Evolutionary conservation across 2,329 filamentous ascomycete species (phyloP), one percentile per base, ranked within the genome.

Genomic region (Penicillium sp.): DNA sequence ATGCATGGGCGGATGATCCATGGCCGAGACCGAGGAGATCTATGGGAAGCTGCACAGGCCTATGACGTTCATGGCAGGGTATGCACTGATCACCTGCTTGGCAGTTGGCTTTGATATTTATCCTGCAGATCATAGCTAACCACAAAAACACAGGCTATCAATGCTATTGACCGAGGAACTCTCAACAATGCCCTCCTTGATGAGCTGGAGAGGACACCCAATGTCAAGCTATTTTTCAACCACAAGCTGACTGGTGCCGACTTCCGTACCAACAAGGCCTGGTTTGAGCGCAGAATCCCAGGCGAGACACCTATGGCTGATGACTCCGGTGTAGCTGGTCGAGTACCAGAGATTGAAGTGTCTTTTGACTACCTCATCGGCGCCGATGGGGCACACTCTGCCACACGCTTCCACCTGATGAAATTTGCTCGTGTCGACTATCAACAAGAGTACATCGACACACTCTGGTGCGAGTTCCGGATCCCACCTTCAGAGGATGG

Each of bases 1-100:
- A 97, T 99, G 91, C 81, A 88, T 70, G 94, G 92, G 11, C 90
- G 94, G 26, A 99, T 99, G 94, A 95, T 99, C 59, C 94, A 99
- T 69, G 85, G 90, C 32, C 80, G 78, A 64, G 78, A 79, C 18
- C 78, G 82, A 8, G 90, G 90, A 4, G 74, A 84, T 23, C 74
- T 95, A 43, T 90, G 86, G 65, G 86, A 93, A 66, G 83, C 86
- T 56, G 78, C 89, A n/a, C 94, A 99, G 73, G 83, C 87, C 58
- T 99, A 99, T 70, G 94, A 99, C 73, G 81, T 90, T 9, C 88
- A 94, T 63, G 92, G 92, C 57, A 83, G 91, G 70, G 91, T 95
- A 79, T 68, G 81, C 68, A 48, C 35, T 29, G 27, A 16, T 41
- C 45, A 51, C 16, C 32, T 40, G 18, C 19, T 46, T 49, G 41